Base-by-base conservation (phyloP, 1,284 basidiomycete species). In the Cryptococcus sp. region DNA sequence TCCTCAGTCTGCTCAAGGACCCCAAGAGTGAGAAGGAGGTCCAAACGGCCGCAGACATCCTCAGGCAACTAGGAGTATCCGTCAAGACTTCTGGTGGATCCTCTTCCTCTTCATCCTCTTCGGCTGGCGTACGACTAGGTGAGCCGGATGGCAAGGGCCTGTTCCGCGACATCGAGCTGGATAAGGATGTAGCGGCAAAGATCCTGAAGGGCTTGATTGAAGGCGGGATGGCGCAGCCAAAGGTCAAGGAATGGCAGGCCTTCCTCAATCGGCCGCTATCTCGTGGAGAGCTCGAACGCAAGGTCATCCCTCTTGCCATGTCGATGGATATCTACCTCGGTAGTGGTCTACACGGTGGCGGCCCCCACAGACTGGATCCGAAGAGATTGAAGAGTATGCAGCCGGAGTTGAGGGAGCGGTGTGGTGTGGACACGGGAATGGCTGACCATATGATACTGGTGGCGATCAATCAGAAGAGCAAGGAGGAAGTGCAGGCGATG, bases 261-360 rank as follows among this genome's bases (percentile, higher is more conserved):
- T 58, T 51, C 24, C 35, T 58, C 11, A 28, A 21, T 9, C 48
- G 50, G 46, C 52, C 57, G 7, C 28, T 48, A 15, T 58, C 57
- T 6, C 33, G 49, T 13, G 35, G 43, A 4, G 57, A 58, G 39
- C 38, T 58, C 20, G 52, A 58, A 18, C 38, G 45, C 11, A 55
- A 54, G 18, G 43, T 58, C 28, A 52, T 58, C 15, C 57, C 57
- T 11, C 37, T 54, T 4, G 52, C 46, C n/a, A 58, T 54, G 43
- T 28, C 42, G n/a, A 15, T 55, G 6, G 37, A 55, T 33, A 43
- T 43, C 36, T 58, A 44, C 28, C 18, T 58, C 18, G 57, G 57
- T 7, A 37, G 45, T 13, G 57, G 52, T n/a, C 51, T 54, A 24
- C 20, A 24, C 24, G 57, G 57, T 8, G 53, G 52, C 12, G 57